Evolutionary conservation across 495 filamentous ascomycete species (phyloP).

Genomic region (Tetracladium marchalianum): DNA sequence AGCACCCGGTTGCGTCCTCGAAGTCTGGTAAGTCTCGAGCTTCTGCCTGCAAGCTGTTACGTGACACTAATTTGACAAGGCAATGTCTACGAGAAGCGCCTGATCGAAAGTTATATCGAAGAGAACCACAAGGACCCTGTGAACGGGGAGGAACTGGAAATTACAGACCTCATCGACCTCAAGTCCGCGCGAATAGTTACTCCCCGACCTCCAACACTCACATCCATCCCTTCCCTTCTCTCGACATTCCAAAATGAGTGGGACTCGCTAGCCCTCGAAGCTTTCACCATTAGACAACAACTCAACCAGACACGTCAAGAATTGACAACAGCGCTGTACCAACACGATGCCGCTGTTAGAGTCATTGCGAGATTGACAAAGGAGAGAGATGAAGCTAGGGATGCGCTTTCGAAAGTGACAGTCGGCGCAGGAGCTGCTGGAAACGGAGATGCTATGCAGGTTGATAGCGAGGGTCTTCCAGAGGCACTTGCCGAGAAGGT

Average conservation of each 20-base stretch:
- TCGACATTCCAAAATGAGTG: constrained; percentile 97
- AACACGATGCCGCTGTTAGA: constrained; percentile 88
- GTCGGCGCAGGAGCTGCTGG: constrained; percentile 47
- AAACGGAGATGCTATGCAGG: constrained; percentile 80
- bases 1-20: constrained; percentile 86
- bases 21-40: constrained; percentile 70
- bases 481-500: constrained; percentile 63
- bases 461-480: constrained; percentile 66
- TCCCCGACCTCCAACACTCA: constrained; percentile 87
- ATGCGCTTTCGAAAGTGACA: constrained; percentile 80
- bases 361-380: constrained; percentile 83
- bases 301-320: constrained; percentile 85
- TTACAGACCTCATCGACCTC: constrained; percentile 79
- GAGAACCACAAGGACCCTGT: constrained; percentile 93
- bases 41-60: constrained; percentile 3
- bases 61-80: constrained; percentile 35
- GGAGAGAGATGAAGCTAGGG: constrained; percentile 86
- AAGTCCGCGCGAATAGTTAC: constrained; percentile 73
- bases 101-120: constrained; percentile 89
- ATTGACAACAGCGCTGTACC: constrained; percentile 84
- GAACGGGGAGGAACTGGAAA: constrained; percentile 77
- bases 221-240: constrained; percentile 92
- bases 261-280: constrained; percentile 87
- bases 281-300: constrained; percentile 80
- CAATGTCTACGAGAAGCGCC: constrained; percentile 84